Base-by-base conservation (phyloP, 2,329 filamentous ascomycete genomes). In the Sphaerulina vaccinii region DNA sequence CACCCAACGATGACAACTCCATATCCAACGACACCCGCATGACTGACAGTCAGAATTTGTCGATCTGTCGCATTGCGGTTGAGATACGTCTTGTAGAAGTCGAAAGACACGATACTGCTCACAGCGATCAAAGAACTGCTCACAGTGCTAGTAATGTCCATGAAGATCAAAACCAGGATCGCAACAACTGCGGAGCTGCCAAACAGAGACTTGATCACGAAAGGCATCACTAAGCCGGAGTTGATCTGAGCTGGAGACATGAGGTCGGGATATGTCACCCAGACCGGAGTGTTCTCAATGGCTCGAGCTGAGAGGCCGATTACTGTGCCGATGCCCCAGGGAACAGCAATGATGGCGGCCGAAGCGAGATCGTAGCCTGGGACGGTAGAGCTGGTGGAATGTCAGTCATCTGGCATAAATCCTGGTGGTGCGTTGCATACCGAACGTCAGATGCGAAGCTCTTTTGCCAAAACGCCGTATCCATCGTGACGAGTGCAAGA, bases 381-480 rank as follows among this genome's bases (percentile, higher is more conserved):
- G 0, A 79, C 75, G 0, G 74, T 76, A 1, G 75, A 70, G 8
- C 10, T 27, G 24, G n/a, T n/a, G n/a, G n/a, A n/a, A n/a, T n/a
- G n/a, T n/a, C n/a, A n/a, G n/a, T n/a, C n/a, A n/a, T n/a, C n/a
- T n/a, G n/a, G n/a, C n/a, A n/a, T n/a, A n/a, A n/a, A n/a, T n/a
- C n/a, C n/a, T n/a, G n/a, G n/a, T n/a, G n/a, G n/a, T n/a, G n/a
- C n/a, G n/a, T n/a, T n/a, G n/a, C n/a, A n/a, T n/a, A n/a, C n/a
- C 70, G 65, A 1, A 76, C 72, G 49, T 77, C 73, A 0, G 74
- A 71, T 0, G 75, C 75, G 51, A 79, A 79, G 0, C 71, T 73
- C 63, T 79, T 79, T 49, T 78, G 75, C 74, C 75, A 79, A 60
- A 79, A 79, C 2, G 71, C 75, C 2, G 75, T 79, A 54, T 79